Base-by-base conservation (phyloP, 768 basidiomycete genomes). In the Pluteus cervinus region DNA sequence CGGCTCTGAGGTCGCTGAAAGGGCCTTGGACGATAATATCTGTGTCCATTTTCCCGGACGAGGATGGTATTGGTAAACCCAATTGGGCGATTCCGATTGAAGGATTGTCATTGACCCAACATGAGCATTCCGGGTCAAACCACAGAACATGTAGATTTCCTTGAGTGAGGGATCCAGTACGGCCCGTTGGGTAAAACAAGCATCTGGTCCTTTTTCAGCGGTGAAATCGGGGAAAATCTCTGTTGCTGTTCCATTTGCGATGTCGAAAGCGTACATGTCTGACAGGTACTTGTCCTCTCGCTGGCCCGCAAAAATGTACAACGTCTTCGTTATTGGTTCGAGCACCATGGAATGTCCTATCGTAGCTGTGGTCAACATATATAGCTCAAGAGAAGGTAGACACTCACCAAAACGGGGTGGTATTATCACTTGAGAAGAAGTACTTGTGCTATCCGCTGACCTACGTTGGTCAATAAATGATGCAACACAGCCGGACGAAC, bases 271-370 rank as follows among this genome's bases (percentile, higher is more conserved):
- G 36, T 81, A 83, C 84, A 88, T 85, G 55, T 88, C 86, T 3
- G 79, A 73, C 7, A 84, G 68, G 43, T 77, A 79, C 41, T 65
- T 73, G 16, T 81, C 74, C 18, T 79, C 76, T 12, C 73, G 68
- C 54, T 84, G 79, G 1, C 87, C 86, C 8, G 77, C 84, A 45
- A 88, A 82, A 29, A 89, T 79, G 54, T 75, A 82, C 11, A 88
- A 64, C 0, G 67, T 73, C 24, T 71, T 72, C 0, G 70, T 58
- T 8, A 55, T 57, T 4, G 79, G 63, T 37, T 88, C 86, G 14
- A 87, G 65, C 4, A 87, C 72, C 86, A 90, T 89, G 3, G 85
- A 86, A 57, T 89, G 86, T 0, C 85, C 83, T 81, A 25, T 4
- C 15, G 30, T 20, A 28, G 14, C 4, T 25, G 30, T 15, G 33